phyloP scores from a whole-genome alignment of 495 filamentous ascomycete genomes.

The Aspergillus haitiensis region DNA sequence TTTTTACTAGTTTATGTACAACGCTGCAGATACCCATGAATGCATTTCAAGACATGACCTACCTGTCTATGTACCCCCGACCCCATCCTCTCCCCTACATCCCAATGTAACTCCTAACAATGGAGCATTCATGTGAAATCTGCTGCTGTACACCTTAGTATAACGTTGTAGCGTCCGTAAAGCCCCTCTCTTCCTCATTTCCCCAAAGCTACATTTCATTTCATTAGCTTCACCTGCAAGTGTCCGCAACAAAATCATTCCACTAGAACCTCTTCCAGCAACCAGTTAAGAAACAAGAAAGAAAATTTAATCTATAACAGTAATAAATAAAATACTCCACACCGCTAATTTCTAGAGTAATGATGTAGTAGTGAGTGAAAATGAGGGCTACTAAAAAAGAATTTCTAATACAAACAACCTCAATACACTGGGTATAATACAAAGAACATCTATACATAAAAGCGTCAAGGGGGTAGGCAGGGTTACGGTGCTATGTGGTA shows the following conservation, averaged over 20 bases:
- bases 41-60: constrained; percentile 42
- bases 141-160: constrained; percentile 13
- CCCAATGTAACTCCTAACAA: constrained; percentile 2
- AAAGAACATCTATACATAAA: constrained; percentile 14
- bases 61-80: neutral
- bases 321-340: too few relatives aligned
- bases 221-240: too few relatives aligned
- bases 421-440: constrained; percentile 9
- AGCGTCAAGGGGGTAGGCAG: constrained; percentile 2
- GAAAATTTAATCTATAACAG: too few relatives aligned
- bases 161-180: too few relatives aligned
- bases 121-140: constrained; percentile 32
- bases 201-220: too few relatives aligned
- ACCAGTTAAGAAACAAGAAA: too few relatives aligned
- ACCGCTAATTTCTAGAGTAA: too few relatives aligned
- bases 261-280: too few relatives aligned
- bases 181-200: too few relatives aligned
- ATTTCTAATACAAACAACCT: neutral
- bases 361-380: too few relatives aligned
- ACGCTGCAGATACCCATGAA: constrained; percentile 53
- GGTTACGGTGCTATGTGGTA: neutral
- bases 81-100: neutral
- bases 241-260: too few relatives aligned
- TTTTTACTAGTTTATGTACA: constrained; percentile 41
- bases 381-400: too few relatives aligned